Conservation (phyloP, 257 asterid genomes). For the Scutellaria minor region DNA sequence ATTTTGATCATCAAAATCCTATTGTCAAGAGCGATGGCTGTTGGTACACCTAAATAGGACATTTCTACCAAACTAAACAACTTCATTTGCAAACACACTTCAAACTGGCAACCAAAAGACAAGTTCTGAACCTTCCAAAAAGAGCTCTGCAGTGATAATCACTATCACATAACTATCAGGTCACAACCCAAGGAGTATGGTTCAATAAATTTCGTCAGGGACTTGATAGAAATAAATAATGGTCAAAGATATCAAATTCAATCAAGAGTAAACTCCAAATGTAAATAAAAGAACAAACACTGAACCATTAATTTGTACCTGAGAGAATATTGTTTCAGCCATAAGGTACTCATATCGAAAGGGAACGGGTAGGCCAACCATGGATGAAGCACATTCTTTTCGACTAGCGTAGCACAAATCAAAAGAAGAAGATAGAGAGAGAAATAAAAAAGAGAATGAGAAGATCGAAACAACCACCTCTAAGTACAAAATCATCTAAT, state of each 20-base stretch:
- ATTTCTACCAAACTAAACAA: neutral
- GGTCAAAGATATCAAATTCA: constrained; percentile 9
- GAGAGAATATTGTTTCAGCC: constrained; percentile 99
- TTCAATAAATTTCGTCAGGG: constrained; percentile 11
- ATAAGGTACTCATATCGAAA: constrained; percentile 96
- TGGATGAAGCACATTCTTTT: constrained; percentile 95
- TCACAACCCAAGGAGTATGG: neutral
- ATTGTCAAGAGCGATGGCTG: neutral
- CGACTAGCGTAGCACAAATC: constrained; percentile 98
- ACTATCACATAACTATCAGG: constrained; percentile 14
- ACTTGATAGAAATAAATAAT: constrained; percentile 15
- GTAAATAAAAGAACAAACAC: constrained; percentile 2
- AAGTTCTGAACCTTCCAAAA: constrained; percentile 16
- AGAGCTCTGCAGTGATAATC: constrained; percentile 9
- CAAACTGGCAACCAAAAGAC: constrained; percentile 17
- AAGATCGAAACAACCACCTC: constrained; percentile 27
- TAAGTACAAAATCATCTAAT: constrained; percentile 27
- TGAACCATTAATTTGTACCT: constrained; percentile 53
- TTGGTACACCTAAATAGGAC: constrained; percentile 16
- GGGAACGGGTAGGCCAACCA: constrained; percentile 98
- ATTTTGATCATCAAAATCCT: neutral
- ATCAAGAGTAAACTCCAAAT: neutral
- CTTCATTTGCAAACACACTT: neutral
- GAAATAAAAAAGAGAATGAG: constrained; percentile 37
- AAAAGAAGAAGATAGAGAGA: constrained; percentile 23